Evolutionary conservation across 2,329 filamentous ascomycete genomes (phyloP).

Genomic region (Neurospora crassa): DNA sequence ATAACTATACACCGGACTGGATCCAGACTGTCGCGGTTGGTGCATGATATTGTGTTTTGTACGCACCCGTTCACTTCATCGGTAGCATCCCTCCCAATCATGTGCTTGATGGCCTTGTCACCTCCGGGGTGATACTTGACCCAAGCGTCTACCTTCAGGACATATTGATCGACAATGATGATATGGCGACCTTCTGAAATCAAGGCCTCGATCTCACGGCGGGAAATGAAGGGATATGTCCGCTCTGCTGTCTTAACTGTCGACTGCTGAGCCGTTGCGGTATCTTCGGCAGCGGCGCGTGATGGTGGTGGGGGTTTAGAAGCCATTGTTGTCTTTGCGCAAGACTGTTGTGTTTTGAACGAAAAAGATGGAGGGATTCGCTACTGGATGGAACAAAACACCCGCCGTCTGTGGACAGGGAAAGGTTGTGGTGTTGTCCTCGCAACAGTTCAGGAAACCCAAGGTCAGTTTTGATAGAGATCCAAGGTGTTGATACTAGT

Average conservation of each 20-base stretch:
- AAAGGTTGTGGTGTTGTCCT: background rate
- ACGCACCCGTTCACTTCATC: conserved; percentile 86
- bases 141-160: conserved; percentile 85
- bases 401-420: background rate
- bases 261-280: background rate
- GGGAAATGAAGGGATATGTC: conserved; percentile 29
- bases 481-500: background rate
- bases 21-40: background rate
- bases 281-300: background rate
- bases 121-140: conserved; percentile 85
- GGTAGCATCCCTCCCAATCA: conserved; percentile 88
- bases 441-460: background rate
- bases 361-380: background rate
- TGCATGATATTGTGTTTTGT: background rate
- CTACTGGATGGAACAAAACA: background rate
- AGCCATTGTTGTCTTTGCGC: background rate
- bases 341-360: background rate
- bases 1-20: background rate
- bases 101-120: conserved; percentile 81
- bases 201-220: conserved; percentile 61
- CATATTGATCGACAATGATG: conserved; percentile 70
- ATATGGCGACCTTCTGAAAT: conserved; percentile 76
- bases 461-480: background rate
- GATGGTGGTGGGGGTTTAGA: background rate
- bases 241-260: conserved; percentile 2